Percentiles rank a stretch among this genome's conserved stretches.
These are phyloP conservation scores for Microascus cirrosus DNA, from an alignment of 2,329 filamentous ascomycete genomes.

Conservation along the genomic window DNA sequence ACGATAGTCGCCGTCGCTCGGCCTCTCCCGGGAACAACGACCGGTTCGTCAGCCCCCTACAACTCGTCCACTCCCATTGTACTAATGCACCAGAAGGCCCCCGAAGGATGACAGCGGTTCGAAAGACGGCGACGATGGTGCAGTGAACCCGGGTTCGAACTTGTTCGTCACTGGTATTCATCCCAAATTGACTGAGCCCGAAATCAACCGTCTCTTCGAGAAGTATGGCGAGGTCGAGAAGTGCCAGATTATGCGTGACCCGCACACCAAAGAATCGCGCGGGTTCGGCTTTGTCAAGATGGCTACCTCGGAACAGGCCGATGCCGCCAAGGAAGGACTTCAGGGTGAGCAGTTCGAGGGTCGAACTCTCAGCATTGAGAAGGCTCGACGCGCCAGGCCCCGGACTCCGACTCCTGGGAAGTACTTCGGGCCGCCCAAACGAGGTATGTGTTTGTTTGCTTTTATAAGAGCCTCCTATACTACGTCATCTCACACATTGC, in stretches of 20 bases:
- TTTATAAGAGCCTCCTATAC: neutral
- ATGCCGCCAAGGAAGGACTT: constrained; percentile 90
- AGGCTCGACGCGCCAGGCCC: constrained; percentile 88
- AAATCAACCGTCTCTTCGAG: constrained; percentile 91
- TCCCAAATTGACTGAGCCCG: constrained; percentile 77
- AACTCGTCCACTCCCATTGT: neutral
- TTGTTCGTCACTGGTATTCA: constrained; percentile 98
- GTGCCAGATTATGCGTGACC: constrained; percentile 99
- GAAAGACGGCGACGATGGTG: constrained; percentile 60
- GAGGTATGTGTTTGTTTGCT: constrained; percentile 51
- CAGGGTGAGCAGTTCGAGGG: constrained; percentile 94
- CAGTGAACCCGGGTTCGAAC: constrained; percentile 90
- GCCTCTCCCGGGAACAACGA: constrained; percentile 46
- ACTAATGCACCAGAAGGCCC: constrained; percentile 18
- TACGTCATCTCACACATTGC: constrained; percentile 7
- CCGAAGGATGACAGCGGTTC: constrained; percentile 42
- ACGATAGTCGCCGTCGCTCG: constrained; percentile 49
- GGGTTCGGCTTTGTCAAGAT: constrained; percentile 99
- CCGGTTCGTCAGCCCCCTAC: constrained; percentile 25
- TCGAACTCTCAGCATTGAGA: constrained; percentile 94
- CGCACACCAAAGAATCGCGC: constrained; percentile 95
- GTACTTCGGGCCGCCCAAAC: constrained; percentile 97
- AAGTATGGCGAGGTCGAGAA: constrained; percentile 99
- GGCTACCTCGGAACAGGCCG: constrained; percentile 87
- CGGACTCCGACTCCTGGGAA: constrained; percentile 96